Evolutionary conservation across 2,329 filamentous ascomycete species (phyloP).

Genomic region (Coleophoma eucalyptorum): DNA sequence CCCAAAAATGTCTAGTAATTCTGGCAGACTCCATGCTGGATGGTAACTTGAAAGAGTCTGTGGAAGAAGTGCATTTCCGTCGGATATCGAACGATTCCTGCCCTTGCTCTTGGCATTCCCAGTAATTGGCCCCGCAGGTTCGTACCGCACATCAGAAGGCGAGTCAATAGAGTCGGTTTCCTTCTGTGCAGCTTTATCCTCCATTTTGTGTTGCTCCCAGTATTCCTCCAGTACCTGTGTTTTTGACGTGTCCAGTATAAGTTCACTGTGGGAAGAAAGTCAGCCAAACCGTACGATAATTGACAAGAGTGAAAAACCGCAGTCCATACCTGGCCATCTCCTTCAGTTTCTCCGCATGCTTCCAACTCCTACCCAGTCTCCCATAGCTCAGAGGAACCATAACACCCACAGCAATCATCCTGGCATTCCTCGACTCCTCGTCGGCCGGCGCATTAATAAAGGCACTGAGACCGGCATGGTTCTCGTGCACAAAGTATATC

Average conservation of each 20-base stretch:
- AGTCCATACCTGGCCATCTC: conserved; percentile 61
- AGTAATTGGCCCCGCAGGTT: conserved; percentile 25
- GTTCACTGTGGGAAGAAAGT: conserved; percentile 35
- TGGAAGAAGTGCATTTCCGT: conserved; percentile 54
- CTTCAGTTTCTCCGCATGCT: conserved; percentile 74
- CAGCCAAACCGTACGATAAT: conserved; percentile 10
- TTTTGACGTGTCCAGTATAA: conserved; percentile 62
- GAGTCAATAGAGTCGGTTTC: conserved; percentile 25
- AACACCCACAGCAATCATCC: conserved; percentile 88
- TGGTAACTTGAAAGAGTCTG: conserved; percentile 74
- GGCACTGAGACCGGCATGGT: conserved; percentile 83
- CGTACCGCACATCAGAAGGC: conserved; percentile 40
- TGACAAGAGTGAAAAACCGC: too few relatives aligned
- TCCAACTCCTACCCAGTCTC: conserved; percentile 82
- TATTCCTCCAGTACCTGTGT: conserved; percentile 69
- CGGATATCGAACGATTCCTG: conserved; percentile 57
- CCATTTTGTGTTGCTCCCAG: conserved; percentile 62
- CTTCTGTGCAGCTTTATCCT: conserved; percentile 10
- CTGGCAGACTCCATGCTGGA: conserved; percentile 78
- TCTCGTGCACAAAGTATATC: conserved; percentile 87
- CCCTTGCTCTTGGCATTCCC: conserved; percentile 36
- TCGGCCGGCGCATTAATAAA: conserved; percentile 83
- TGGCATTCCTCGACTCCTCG: conserved; percentile 77
- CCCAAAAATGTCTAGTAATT: conserved; percentile 78
- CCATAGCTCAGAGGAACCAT: conserved; percentile 84